Conservation (phyloP, 2,329 filamentous ascomycete genomes). For the Fragosphaeria purpurea region DNA sequence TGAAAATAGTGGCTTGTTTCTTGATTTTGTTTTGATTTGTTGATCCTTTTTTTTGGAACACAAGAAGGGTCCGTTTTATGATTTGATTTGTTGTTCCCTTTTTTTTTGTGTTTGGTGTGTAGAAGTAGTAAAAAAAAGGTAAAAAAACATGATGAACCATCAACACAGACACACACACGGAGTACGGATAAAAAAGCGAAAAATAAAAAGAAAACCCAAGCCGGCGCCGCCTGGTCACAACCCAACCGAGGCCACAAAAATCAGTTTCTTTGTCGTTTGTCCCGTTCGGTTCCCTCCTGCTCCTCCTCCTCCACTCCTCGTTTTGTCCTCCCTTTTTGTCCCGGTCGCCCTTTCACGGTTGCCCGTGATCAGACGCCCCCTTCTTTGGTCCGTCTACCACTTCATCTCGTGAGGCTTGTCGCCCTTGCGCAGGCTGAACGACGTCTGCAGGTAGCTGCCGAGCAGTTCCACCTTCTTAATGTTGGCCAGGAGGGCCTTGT, state of each 20-base stretch:
- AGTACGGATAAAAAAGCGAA: background rate
- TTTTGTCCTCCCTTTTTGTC: conserved; percentile 12
- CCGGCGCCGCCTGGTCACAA: background rate
- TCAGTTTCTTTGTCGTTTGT: background rate
- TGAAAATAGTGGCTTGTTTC: background rate
- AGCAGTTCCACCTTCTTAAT: conserved; percentile 99
- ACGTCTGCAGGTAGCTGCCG: conserved; percentile 83
- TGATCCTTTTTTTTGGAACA: background rate
- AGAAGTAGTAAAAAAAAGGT: no score
- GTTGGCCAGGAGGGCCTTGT: conserved; percentile 87
- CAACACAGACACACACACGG: no score
- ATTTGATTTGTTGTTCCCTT: no score
- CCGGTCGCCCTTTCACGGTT: conserved; percentile 6
- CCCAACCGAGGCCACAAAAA: background rate
- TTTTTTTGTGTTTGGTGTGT: no score
- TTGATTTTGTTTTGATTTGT: conserved; percentile 1
- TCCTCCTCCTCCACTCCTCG: background rate
- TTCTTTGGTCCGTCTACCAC: conserved; percentile 57
- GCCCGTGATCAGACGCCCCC: no score
- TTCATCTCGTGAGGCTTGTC: conserved; percentile 99
- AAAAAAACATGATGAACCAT: no score
- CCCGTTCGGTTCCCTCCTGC: conserved; percentile 10
- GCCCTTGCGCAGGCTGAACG: conserved; percentile 98
- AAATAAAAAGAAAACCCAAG: background rate
- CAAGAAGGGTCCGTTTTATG: no score